Conservation (phyloP, 129 eudicot species). For the Pittosporum tobira region DNA sequence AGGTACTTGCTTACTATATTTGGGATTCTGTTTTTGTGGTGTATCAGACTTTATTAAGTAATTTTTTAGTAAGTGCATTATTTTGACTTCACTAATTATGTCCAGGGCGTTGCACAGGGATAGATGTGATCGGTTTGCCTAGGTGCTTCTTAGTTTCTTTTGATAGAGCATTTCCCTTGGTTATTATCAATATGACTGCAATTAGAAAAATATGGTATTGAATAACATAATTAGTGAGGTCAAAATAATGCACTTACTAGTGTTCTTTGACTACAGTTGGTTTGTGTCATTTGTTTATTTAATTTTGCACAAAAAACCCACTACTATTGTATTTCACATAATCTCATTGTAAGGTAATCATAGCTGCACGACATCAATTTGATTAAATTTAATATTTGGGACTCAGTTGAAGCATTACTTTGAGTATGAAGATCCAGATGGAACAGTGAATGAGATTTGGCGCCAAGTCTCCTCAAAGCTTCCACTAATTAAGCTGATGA, state of each 20-base stretch:
- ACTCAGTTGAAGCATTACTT: slow-evolving; percentile 71
- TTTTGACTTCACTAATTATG: no score
- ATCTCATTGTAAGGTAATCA: neutral
- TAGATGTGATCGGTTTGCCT: neutral
- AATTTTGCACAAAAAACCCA: neutral
- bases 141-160: neutral
- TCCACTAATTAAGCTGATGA: slow-evolving; percentile 73
- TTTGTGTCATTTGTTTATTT: neutral
- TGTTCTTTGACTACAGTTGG: neutral
- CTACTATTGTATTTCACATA: neutral
- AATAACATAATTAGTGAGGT: no score
- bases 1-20: slow-evolving; percentile 33
- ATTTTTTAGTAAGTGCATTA: no score
- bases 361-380: slow-evolving; percentile 2
- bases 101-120: no score
- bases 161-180: neutral
- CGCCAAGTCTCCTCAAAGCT: slow-evolving; percentile 79
- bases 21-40: neutral
- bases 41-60: neutral
- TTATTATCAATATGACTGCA: no score
- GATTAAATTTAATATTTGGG: slow-evolving; percentile 10
- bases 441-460: slow-evolving; percentile 86
- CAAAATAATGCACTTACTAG: no score
- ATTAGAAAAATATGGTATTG: no score
- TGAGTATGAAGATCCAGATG: slow-evolving; percentile 86